These are phyloP conservation scores for Penicillium concentricum DNA, from an alignment of 2,329 filamentous ascomycete genomes.

Conservation along the genomic window DNA sequence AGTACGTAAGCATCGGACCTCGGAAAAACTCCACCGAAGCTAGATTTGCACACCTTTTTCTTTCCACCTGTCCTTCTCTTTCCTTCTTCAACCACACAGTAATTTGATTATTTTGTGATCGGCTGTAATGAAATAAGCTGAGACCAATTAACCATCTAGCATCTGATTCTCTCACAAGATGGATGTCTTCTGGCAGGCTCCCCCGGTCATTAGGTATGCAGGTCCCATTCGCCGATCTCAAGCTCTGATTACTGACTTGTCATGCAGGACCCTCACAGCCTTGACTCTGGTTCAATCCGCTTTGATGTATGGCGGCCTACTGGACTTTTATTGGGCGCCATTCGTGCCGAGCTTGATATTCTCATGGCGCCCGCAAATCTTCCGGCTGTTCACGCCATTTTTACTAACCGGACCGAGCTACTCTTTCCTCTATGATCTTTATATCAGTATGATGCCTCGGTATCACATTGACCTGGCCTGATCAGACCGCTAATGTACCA, in stretches of 20 bases:
- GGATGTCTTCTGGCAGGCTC: slow-evolving; percentile 65
- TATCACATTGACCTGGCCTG: slow-evolving; percentile 17
- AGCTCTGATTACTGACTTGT: slow-evolving; percentile 45
- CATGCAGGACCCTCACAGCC: slow-evolving; percentile 65
- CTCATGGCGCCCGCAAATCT: slow-evolving; percentile 59
- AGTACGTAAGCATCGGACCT: slow-evolving; percentile 7
- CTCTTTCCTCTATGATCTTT: slow-evolving; percentile 69
- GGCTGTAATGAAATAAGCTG: slow-evolving; percentile 15
- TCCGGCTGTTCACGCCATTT: slow-evolving; percentile 60
- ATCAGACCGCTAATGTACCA: slow-evolving; percentile 32
- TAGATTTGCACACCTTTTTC: slow-evolving; percentile 21
- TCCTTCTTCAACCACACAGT: slow-evolving; percentile 6
- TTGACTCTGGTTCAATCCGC: slow-evolving; percentile 63
- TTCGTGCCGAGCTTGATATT: slow-evolving; percentile 56
- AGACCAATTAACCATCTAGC: slow-evolving; percentile 14
- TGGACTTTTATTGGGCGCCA: slow-evolving; percentile 53
- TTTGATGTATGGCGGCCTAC: slow-evolving; percentile 57
- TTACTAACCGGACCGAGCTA: slow-evolving; percentile 57
- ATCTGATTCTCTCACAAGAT: slow-evolving; percentile 35
- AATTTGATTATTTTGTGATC: slow-evolving; percentile 3
- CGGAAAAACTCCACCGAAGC: slow-evolving; percentile 19
- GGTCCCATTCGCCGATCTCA: slow-evolving; percentile 10
- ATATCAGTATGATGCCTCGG: slow-evolving; percentile 57
- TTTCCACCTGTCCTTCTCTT: slow-evolving; percentile 19
- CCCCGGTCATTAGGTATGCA: slow-evolving; percentile 64